Conservation (phyloP, 179 eudicot genomes). For the Pouteria campechiana region DNA sequence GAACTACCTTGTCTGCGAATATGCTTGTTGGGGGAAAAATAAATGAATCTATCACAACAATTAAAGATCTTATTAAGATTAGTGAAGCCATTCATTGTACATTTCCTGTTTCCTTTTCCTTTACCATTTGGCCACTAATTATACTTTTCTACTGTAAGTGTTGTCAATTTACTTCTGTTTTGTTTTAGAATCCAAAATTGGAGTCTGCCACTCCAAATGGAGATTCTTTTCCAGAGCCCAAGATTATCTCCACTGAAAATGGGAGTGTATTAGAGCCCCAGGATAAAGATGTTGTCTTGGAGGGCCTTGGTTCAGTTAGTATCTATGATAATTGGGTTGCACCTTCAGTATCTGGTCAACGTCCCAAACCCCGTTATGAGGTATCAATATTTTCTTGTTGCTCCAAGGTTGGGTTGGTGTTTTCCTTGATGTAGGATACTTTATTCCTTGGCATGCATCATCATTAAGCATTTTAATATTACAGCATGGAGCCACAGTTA, state of each 20-base stretch:
- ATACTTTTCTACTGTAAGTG: not conserved
- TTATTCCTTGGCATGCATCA: not conserved
- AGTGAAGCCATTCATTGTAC: too few species aligned
- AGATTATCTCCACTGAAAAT: conserved; percentile 52
- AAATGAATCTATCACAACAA: too few species aligned
- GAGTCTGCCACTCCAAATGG: conserved; percentile 53
- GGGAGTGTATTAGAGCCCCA: conserved; percentile 49
- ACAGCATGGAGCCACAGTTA: conserved; percentile 96
- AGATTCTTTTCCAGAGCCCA: conserved; percentile 43
- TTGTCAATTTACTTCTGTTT: not conserved
- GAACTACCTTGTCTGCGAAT: too few species aligned
- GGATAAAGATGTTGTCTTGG: conserved; percentile 81
- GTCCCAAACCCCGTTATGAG: conserved; percentile 92
- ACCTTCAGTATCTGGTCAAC: conserved; percentile 61
- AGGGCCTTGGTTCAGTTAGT: conserved; percentile 56
- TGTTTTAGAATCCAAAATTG: conserved; percentile 23
- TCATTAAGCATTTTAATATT: conserved; percentile 6
- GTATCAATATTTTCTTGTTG: conserved; percentile 22
- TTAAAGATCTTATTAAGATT: too few species aligned
- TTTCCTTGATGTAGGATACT: not conserved
- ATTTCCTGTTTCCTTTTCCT: not conserved
- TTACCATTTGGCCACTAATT: not conserved
- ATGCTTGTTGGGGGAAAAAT: too few species aligned
- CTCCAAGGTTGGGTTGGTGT: not conserved
- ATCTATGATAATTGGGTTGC: conserved; percentile 90